A percentile compares a stretch with the other conserved stretches of the same genome.
These are phyloP conservation scores for Pseudogymnoascus sp. DNA, from an alignment of 2,329 filamentous ascomycete species.

Conservation along the genomic window DNA sequence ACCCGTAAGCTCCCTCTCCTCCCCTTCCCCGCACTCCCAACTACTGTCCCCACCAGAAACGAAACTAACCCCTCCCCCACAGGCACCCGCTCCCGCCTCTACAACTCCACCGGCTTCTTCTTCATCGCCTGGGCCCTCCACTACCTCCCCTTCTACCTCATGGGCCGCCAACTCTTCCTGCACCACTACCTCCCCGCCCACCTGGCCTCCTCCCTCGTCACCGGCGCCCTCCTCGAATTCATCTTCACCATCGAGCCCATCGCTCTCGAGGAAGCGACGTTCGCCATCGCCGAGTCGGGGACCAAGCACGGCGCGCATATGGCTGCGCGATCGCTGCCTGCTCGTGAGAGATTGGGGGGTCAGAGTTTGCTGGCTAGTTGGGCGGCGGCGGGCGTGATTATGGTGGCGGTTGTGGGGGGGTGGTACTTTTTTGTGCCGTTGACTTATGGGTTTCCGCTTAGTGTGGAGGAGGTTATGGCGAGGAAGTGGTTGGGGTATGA, in stretches of 20 bases:
- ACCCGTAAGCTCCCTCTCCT: constrained; percentile 59
- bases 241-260: constrained; percentile 84
- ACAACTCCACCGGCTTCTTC: constrained; percentile 98
- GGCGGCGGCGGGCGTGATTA: constrained; percentile 66
- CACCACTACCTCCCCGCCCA: constrained; percentile 97
- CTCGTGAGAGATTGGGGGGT: constrained; percentile 70
- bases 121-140: constrained; percentile 97
- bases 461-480: constrained; percentile 66
- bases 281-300: constrained; percentile 37
- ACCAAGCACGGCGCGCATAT: constrained; percentile 42
- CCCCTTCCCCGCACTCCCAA: neutral
- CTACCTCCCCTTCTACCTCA: constrained; percentile 95
- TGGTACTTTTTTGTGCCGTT: constrained; percentile 93
- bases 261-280: constrained; percentile 45
- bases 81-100: constrained; percentile 87
- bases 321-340: constrained; percentile 55
- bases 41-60: neutral
- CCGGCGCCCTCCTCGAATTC: constrained; percentile 88
- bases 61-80: constrained; percentile 13
- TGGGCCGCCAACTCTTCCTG: constrained; percentile 95
- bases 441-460: constrained; percentile 88
- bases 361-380: constrained; percentile 73
- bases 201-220: constrained; percentile 80
- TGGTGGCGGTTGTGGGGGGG: constrained; percentile 61
- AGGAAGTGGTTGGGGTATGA: constrained; percentile 97